Base-by-base conservation (phyloP, 768 basidiomycete genomes). In the Tylopilus intermedius region DNA sequence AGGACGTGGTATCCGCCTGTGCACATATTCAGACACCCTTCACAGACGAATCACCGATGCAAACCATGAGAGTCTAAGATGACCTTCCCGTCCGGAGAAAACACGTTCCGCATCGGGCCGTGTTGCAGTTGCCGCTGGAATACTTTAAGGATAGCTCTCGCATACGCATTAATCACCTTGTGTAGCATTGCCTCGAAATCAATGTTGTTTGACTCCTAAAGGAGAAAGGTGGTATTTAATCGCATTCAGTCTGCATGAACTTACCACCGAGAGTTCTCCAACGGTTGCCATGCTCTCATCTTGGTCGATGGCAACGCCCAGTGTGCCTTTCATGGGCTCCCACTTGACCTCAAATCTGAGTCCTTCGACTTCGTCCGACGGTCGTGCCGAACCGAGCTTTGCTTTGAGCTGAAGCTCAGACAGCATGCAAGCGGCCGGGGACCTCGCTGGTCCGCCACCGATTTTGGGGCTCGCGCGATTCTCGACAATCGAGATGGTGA, bases 361-460 rank as follows among this genome's bases (percentile, higher is more conserved):
- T 41, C 78, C 78, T 65, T 94, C 84, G 1, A 90, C 80, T 55
- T 87, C 79, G 62, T 94, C 92, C 1, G 88, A 90, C 4, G 85
- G 79, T 43, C 73, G 73, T 15, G 62, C 62, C 26, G 62, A 64
- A 1, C 79, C 79, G 4, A 88, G 72, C 58, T 88, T 89, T 4
- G 84, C 73, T 54, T 75, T 76, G 51, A 79, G 79, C 57, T 88
- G 86, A 50, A 90, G 68, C 51, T 81, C 79, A 0, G 83, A 77
- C 9, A 89, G 67, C 24, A 80, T 72, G 18, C 79, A 77, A 37
- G 77, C 72, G 54, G 73, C 74, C 0, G 84, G 77, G 3, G 80
- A 73, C 43, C 84, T 76, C n/a, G 71, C 71, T 37, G 82, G 78
- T 14, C 77, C 76, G 44, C 67, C 66, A 6, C 73, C 72, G 15